A percentile compares a stretch with the other conserved stretches of the same genome.
These are phyloP conservation scores for Phaseolus coccineus DNA, from an alignment of 331 rosid genomes.

Conservation along the genomic window DNA sequence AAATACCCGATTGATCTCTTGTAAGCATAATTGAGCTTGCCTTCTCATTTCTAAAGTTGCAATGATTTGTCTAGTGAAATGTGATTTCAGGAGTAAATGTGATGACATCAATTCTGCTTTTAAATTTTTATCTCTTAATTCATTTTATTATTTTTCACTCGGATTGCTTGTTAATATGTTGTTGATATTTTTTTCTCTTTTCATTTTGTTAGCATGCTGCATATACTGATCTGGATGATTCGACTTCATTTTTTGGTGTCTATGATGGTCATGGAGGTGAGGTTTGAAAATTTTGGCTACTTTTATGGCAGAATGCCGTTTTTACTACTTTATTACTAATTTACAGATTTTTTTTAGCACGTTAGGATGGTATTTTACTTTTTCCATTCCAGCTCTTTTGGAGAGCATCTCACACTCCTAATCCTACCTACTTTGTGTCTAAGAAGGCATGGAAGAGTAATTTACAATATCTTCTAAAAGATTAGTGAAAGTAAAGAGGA, in stretches of 20 bases:
- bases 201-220: constrained; percentile 83
- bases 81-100: constrained; percentile 23
- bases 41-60: constrained; percentile 9
- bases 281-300: constrained; percentile 43
- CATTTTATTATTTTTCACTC: constrained; percentile 35
- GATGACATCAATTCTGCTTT: neutral
- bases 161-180: constrained; percentile 18
- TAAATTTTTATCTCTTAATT: neutral
- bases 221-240: constrained; percentile 80
- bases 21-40: constrained; percentile 3
- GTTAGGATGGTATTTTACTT: neutral
- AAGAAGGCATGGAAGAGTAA: constrained; percentile 5
- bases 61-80: constrained; percentile 28
- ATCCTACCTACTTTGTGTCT: neutral
- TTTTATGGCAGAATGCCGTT: constrained; percentile 15
- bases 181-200: constrained; percentile 37
- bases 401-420: constrained; percentile 21
- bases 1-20: constrained; percentile 4
- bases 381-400: neutral
- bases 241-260: constrained; percentile 96
- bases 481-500: neutral
- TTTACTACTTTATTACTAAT: constrained; percentile 25
- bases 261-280: constrained; percentile 99
- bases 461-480: constrained; percentile 3
- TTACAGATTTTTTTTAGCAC: constrained; percentile 9